Base-by-base conservation (phyloP, 2,329 filamentous ascomycete genomes). In the Colletotrichum cuscutae region DNA sequence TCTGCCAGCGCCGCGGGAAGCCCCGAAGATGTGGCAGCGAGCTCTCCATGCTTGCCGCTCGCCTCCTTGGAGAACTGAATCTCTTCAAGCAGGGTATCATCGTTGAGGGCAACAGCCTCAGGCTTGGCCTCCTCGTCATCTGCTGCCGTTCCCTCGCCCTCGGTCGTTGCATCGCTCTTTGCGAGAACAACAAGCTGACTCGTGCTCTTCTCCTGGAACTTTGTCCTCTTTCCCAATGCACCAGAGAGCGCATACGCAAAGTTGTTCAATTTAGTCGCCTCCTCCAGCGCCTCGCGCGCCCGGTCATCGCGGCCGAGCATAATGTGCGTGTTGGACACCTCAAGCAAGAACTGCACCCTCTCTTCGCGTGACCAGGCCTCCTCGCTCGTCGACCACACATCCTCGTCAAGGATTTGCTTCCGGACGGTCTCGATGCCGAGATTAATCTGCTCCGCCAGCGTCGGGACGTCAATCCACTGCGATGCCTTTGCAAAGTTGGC, bases 171-270 rank as follows among this genome's bases (percentile, higher is more conserved):
- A 12, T 77, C 75, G 79, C 95, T 98, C 80, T 91, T 95, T 1
- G 97, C 97, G 35, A 98, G 85, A 2, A 99, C 94, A 1, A 99
- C 93, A 32, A 99, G 87, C 81, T 99, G 97, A 77, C 95, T 98
- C 74, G 91, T 91, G 77, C 92, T 93, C 73, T 91, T 93, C 78
- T 95, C 88, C 81, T 97, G 94, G 70, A 91, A 97, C 76, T 89
- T 93, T 1, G 94, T 97, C 73, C 93, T 87, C 83, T 95, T 98
- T 19, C 97, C 97, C 76, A 99, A 83, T 26, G 94, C 90, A 49
- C 97, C 97, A 0, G 95, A 97, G 68, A 99, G 81, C 0, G 92
- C 93, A 81, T 97, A 98, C 22, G 90, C 87, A 71, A 99, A 94
- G 0, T 90, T 89, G n/a, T 91, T 92, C 46, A 89, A 83, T 57